A percentile compares a stretch with the other conserved stretches of the same genome.
Evolutionary conservation across 2,329 filamentous ascomycete genomes (phyloP).

Genomic region (Aspergillus brunneoviolaceus): DNA sequence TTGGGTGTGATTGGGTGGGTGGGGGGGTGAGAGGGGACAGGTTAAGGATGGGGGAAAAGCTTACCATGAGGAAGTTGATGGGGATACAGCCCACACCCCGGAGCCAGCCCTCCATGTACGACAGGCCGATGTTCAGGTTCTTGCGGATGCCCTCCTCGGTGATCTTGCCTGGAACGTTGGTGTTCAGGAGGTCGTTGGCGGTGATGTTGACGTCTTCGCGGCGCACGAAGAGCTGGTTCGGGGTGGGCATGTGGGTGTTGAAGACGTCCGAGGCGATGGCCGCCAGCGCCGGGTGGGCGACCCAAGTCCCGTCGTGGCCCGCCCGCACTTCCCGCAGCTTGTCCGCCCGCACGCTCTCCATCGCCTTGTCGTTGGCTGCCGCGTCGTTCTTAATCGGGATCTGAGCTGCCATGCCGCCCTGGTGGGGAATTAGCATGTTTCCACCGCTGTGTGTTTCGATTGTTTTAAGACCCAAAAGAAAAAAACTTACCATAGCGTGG

Average conservation of each 20-base stretch:
- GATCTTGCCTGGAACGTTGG: constrained; percentile 90
- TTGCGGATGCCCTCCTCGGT: constrained; percentile 95
- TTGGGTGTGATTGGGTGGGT: no score
- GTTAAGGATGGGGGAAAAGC: constrained; percentile 9
- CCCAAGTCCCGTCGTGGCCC: constrained; percentile 96
- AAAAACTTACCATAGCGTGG: constrained; percentile 76
- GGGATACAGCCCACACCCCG: constrained; percentile 93
- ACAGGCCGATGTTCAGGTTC: constrained; percentile 94
- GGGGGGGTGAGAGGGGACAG: neutral
- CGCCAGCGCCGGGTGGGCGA: constrained; percentile 91
- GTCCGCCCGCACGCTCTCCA: constrained; percentile 89
- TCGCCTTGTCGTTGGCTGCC: constrained; percentile 86
- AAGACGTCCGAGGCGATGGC: constrained; percentile 87
- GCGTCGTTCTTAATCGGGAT: constrained; percentile 97
- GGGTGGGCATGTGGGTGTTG: constrained; percentile 97
- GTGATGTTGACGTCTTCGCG: constrained; percentile 86
- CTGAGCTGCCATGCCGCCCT: constrained; percentile 92
- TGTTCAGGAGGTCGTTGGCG: constrained; percentile 90
- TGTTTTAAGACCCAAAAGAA: neutral
- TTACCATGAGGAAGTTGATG: constrained; percentile 91
- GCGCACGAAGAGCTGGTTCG: constrained; percentile 90
- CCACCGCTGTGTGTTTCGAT: no score
- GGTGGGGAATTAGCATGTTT: neutral
- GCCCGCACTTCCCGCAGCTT: constrained; percentile 95
- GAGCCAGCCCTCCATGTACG: constrained; percentile 99